A percentile compares a stretch with the other conserved stretches of the same genome.
Evolutionary conservation across 768 basidiomycete genomes (phyloP).

Genomic region (Podaxis sp.): DNA sequence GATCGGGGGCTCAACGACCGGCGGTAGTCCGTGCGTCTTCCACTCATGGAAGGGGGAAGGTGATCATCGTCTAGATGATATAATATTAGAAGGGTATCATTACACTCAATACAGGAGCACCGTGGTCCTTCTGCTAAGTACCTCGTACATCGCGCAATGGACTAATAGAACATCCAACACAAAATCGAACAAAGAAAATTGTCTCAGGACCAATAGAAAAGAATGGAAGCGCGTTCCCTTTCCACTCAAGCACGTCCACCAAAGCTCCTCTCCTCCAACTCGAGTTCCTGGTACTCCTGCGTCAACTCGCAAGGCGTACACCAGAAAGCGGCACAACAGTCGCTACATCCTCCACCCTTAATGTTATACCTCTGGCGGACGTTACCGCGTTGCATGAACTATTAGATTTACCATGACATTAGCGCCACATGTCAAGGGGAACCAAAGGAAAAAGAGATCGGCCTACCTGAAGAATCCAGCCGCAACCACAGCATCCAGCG

Average conservation of each 20-base stretch:
- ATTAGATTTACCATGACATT: neutral
- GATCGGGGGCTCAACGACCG: no score
- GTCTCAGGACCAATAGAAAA: no score
- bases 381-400: slow-evolving; percentile 36
- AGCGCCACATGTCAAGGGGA: neutral
- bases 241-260: slow-evolving; percentile 9
- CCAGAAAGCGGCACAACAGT: slow-evolving; percentile 40
- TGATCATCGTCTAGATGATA: neutral
- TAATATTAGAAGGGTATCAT: neutral
- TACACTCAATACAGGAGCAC: neutral
- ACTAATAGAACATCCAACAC: neutral
- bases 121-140: neutral
- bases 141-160: neutral
- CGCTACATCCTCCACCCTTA: slow-evolving; percentile 40
- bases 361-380: slow-evolving; percentile 47
- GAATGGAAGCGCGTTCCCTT: neutral
- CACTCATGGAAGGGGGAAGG: neutral
- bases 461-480: slow-evolving; percentile 42
- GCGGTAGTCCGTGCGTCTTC: no score
- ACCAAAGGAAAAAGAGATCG: neutral
- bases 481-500: slow-evolving; percentile 28
- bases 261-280: slow-evolving; percentile 44
- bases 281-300: slow-evolving; percentile 48
- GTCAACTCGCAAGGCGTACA: slow-evolving; percentile 49
- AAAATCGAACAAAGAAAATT: neutral